Evolutionary conservation across 192 early-diverging fungal species (phyloP).

Genomic region (Podila clonocystis): DNA sequence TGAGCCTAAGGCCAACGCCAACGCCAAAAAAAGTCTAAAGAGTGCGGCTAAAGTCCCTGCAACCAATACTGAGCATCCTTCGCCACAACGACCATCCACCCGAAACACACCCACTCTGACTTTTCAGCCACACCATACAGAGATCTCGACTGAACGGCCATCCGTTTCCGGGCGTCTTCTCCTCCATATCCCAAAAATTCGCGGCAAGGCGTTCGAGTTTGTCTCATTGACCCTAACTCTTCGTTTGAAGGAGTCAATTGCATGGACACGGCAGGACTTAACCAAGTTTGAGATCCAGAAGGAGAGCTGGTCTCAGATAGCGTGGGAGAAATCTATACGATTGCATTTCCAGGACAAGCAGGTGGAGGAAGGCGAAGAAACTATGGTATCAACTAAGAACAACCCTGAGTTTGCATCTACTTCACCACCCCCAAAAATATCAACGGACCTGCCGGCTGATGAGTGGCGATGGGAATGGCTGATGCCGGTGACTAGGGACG

Average conservation of each 20-base stretch:
- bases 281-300: conserved; percentile 39
- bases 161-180: conserved; percentile 40
- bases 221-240: conserved; percentile 31
- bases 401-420: neutral
- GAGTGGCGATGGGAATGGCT: conserved; percentile 52
- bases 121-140: conserved; percentile 37
- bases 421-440: neutral
- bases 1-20: neutral
- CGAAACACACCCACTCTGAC: conserved; percentile 41
- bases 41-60: neutral
- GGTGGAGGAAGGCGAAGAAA: conserved; percentile 19
- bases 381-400: conserved; percentile 3
- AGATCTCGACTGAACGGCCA: conserved; percentile 34
- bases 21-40: neutral
- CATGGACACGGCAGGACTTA: conserved; percentile 37
- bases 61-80: neutral
- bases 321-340: conserved; percentile 28
- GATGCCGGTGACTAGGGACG: conserved; percentile 26
- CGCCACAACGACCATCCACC: conserved; percentile 10
- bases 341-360: conserved; percentile 29
- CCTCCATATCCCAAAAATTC: conserved; percentile 40
- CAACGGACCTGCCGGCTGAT: conserved; percentile 18
- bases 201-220: conserved; percentile 31
- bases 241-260: conserved; percentile 32
- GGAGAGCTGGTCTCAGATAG: conserved; percentile 33